Base-by-base conservation (phyloP, 441 rosid genomes). In the Erodium moschatum region DNA sequence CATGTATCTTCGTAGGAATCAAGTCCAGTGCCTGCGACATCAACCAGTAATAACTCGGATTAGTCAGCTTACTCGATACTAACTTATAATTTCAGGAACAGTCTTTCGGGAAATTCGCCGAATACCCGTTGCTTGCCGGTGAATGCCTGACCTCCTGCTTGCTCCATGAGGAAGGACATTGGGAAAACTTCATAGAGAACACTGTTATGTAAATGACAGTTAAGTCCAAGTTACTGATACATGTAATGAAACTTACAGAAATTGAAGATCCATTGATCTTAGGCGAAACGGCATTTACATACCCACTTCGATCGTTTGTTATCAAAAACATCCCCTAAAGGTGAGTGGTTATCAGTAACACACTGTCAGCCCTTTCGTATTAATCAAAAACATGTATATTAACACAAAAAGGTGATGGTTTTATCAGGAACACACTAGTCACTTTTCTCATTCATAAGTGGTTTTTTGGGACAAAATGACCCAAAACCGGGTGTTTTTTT, bases 171-270 rank as follows among this genome's bases (percentile, higher is more conserved):
- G 79, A 91, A 94, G 4, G 98, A 84, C 98, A 91, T 91, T 2
- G 97, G 97, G 75, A 94, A 94, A 70, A 94, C 97, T 87, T 91
- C 97, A 71, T 94, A 94, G 68, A 94, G 82, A 71, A 91, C 97
- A 77, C 97, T 94, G 62, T 27, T 50, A 19, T 66, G 69, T 66
- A 75, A 20, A 73, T 48, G 73, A 61, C 35, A 62, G 66, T 71
- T 29, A 5, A 4, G 21, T 56, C 4, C 15, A 10, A 58, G 63
- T 58, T 58, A 58, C 15, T 11, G 5, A 67, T 31, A 68, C 10
- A n/a, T 12, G 21, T n/a, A 16, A 52, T 5, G 19, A 6, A n/a
- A n/a, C 60, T 52, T 52, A 4, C 60, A 0, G 0, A 48, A n/a
- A 48, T 48, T 24, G 27, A 24, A 24, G 27, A 24, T 24, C 27